phyloP scores from a whole-genome alignment of 306 rosid genomes.

The Citrullus colocynthis region DNA sequence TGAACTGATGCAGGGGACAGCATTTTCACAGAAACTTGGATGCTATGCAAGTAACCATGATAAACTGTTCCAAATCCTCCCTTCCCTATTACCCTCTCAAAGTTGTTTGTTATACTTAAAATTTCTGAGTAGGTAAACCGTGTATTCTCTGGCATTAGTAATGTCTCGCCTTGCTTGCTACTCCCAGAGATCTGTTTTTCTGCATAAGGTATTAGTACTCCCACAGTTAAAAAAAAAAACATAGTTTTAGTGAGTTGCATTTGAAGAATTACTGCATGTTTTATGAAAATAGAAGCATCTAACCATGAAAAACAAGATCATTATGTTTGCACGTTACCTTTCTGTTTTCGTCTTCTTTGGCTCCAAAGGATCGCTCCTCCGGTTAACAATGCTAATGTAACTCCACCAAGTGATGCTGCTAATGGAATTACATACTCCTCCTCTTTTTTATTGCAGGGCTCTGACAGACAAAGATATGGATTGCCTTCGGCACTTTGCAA shows the following conservation, averaged over 20 bases:
- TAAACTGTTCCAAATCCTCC: slow-evolving; percentile 45
- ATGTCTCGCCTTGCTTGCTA: not conserved
- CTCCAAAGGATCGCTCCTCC: slow-evolving; percentile 12
- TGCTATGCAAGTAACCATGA: slow-evolving; percentile 17
- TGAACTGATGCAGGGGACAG: slow-evolving; percentile 24
- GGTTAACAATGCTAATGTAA: slow-evolving; percentile 10
- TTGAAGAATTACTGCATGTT: not conserved
- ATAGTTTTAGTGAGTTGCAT: not conserved
- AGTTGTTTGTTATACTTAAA: slow-evolving; percentile 26
- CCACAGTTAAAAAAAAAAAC: not conserved
- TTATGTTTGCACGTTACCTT: not conserved
- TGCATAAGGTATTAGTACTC: not conserved
- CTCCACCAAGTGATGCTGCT: slow-evolving; percentile 31
- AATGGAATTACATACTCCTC: slow-evolving; percentile 12
- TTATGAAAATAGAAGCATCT: not conserved
- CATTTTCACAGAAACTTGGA: slow-evolving; percentile 32
- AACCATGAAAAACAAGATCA: not conserved
- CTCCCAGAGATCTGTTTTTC: not conserved
- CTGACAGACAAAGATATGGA: slow-evolving; percentile 19
- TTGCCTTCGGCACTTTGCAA: slow-evolving; percentile 24
- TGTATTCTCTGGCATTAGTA: slow-evolving; percentile 2
- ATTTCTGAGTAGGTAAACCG: slow-evolving; percentile 21
- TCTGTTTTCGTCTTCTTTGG: slow-evolving; percentile 8
- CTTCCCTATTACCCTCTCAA: slow-evolving; percentile 21
- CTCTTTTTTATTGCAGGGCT: slow-evolving; percentile 14